A percentile compares a stretch with the other conserved stretches of the same genome.
Evolutionary conservation across 2,329 filamentous ascomycete genomes (phyloP).

Genomic region (Fusarium sp.): DNA sequence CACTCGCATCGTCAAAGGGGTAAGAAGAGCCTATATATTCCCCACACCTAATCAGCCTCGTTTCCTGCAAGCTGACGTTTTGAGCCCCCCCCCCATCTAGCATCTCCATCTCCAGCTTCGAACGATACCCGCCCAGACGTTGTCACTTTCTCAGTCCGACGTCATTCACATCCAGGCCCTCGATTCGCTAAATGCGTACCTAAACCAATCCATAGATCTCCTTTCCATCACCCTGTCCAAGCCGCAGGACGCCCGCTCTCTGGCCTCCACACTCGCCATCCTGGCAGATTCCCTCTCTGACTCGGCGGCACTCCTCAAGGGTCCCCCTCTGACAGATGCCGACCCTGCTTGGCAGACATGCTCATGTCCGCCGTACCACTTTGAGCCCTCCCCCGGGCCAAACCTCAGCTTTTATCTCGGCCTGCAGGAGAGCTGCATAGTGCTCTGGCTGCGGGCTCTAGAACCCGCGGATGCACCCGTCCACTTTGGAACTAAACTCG

Average conservation of each 20-base stretch:
- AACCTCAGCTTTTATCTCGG: conserved; percentile 77
- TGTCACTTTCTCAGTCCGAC: conserved; percentile 58
- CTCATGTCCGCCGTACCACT: conserved; percentile 56
- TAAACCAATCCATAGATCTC: conserved; percentile 84
- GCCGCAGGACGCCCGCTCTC: conserved; percentile 64
- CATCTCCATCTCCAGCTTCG: conserved; percentile 79
- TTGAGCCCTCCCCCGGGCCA: conserved; percentile 57
- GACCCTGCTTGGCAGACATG: conserved; percentile 55
- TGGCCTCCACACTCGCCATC: conserved; percentile 63
- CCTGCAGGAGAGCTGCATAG: conserved; percentile 73
- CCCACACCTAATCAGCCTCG: conserved; percentile 4
- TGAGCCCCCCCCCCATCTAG: conserved; percentile 50
- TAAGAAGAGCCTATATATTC: conserved; percentile 53
- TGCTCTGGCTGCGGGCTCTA: conserved; percentile 73
- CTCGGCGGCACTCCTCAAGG: conserved; percentile 62
- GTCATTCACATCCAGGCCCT: conserved; percentile 72
- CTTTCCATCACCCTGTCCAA: conserved; percentile 75
- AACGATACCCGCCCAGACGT: conserved; percentile 64
- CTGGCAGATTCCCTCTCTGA: conserved; percentile 63
- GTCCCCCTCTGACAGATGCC: conserved; percentile 54
- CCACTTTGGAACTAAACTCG: conserved; percentile 71
- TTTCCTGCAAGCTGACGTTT: conserved; percentile 15
- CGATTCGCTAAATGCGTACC: conserved; percentile 73
- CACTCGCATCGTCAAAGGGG: conserved; percentile 89
- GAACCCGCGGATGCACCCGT: conserved; percentile 70